Evolutionary conservation across 208 protist genomes (phyloP).

Genomic region (Acanthamoeba culbertsoni): DNA sequence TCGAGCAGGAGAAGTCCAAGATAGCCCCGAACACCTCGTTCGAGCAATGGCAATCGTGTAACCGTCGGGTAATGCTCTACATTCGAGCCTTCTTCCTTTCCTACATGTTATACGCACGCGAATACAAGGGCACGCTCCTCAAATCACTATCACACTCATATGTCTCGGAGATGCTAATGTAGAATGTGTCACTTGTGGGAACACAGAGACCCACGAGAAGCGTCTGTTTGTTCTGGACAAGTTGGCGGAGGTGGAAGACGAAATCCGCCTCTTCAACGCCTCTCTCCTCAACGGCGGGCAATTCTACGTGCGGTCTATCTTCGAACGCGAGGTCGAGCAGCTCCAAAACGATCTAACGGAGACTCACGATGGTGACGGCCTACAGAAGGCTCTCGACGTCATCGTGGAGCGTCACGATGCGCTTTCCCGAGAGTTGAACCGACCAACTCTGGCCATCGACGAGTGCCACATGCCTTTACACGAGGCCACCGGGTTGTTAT

Average conservation of each 20-base stretch:
- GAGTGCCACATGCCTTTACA: background rate
- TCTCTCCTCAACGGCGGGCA: slow-evolving; percentile 41
- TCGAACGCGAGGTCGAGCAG: background rate
- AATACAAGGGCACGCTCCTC: background rate
- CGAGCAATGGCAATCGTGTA: background rate
- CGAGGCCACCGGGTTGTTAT: background rate
- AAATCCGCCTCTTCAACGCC: slow-evolving; percentile 47
- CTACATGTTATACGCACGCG: background rate
- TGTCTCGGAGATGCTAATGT: background rate
- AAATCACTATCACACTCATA: background rate
- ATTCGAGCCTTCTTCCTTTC: background rate
- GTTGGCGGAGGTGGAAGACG: background rate
- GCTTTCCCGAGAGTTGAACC: background rate
- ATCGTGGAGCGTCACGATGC: background rate
- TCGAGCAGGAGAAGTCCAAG: background rate
- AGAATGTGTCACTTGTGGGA: background rate
- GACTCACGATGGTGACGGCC: background rate
- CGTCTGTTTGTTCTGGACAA: slow-evolving; percentile 14
- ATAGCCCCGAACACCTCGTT: background rate
- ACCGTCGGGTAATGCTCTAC: background rate
- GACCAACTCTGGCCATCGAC: slow-evolving; percentile 38
- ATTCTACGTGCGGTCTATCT: background rate
- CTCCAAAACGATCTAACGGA: background rate
- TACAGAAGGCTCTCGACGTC: background rate
- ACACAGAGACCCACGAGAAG: background rate